These are phyloP conservation scores for Coemansia sp. DNA, from an alignment of 192 early-diverging fungal species.

Conservation along the genomic window DNA sequence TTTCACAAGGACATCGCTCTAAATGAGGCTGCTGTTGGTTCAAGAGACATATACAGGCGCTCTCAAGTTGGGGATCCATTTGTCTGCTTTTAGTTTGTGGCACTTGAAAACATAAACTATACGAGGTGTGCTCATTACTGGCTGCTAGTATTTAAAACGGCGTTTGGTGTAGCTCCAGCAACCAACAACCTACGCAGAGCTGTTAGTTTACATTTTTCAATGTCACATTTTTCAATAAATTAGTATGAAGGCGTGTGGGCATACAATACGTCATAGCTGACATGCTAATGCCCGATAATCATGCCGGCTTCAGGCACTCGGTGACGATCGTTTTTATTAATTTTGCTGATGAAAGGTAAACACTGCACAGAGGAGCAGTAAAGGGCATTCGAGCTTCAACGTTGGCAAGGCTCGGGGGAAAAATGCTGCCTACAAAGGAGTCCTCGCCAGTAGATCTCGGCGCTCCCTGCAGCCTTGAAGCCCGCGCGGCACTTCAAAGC, in stretches of 20 bases:
- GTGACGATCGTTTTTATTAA: background rate
- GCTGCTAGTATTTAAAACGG: background rate
- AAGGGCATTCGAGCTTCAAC: background rate
- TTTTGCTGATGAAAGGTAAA: background rate
- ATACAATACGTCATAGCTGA: background rate
- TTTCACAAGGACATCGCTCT: no score
- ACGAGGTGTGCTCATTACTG: background rate
- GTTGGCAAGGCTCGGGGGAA: background rate
- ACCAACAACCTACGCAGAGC: background rate
- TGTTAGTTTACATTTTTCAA: background rate
- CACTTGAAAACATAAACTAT: background rate
- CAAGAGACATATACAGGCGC: no score
- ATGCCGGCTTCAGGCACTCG: background rate
- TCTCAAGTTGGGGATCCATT: no score
- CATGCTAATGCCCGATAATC: background rate
- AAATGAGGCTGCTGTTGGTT: no score
- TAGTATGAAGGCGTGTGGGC: background rate
- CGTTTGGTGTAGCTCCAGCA: background rate
- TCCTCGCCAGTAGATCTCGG: background rate
- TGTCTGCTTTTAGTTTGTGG: no score
- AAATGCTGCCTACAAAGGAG: background rate
- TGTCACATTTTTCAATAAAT: background rate
- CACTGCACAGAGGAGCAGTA: background rate
- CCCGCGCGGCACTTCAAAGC: background rate
- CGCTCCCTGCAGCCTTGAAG: conserved; percentile 4